Evolutionary conservation across 164 flowering plant genomes (phyloP), one percentile per base, ranked within the genome.

Genomic region (Stephania japonica): DNA sequence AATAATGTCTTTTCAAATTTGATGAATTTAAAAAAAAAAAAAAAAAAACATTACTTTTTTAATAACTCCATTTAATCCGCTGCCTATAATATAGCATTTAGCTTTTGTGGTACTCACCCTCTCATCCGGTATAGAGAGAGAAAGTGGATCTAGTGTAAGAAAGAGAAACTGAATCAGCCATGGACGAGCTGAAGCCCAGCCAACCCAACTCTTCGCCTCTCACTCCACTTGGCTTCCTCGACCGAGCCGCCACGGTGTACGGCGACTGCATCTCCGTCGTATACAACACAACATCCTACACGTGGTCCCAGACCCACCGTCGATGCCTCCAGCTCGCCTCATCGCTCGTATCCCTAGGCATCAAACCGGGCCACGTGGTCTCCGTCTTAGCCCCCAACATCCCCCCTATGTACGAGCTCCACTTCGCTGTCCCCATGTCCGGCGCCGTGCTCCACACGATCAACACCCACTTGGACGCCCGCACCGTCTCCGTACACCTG

Each of bases 321-420:
- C 74, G 85, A 62, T 83, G 85, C 74, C 73, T 76, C 43, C 65
- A 69, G 44, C 68, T 83, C 23, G 85, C 81, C 5, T 83, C 81
- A 12, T 38, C 85, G 41, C 79, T 83, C 72, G 10, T 64, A n/a
- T 72, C 70, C 5, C 67, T 77, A 56, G 80, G 80, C 59, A 72
- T 83, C 73, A 8, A 53, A n/a, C 10, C 41, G 3, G 81, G 80
- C 69, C 70, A 80, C 23, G 80, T 83, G 23, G 82, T 83, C 26
- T 78, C 85, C 6, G 81, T 83, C 0, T 3, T 83, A 4, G 79
- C 84, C 26, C 84, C 85, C 2, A 83, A 83, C 75, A 47, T 75
- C 44, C 84, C 85, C 79, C 81, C 86, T 26, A 77, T 81, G 82
- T 83, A 83, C 68, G 85, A 83, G 72, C 78, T 81, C 56, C 85